Conservation (phyloP, 2,329 filamentous ascomycete genomes). For the Phyllosticta capitalensis region DNA sequence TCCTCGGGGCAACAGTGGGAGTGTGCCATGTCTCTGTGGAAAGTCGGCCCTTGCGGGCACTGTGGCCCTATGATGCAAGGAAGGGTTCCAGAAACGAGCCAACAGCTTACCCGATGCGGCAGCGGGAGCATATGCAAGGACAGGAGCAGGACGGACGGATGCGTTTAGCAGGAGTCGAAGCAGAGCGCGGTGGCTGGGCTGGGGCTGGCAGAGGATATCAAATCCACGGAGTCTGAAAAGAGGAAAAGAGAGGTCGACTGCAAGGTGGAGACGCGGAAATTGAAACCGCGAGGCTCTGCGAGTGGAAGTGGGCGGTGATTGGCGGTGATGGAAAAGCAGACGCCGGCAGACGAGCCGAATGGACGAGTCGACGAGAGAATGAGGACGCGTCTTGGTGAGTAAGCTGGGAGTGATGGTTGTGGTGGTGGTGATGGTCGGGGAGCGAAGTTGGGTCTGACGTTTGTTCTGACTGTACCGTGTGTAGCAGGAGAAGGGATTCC, state of each 20-base stretch:
- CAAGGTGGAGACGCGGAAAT: conserved; percentile 11
- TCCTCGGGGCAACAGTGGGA: neutral
- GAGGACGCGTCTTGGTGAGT: neutral
- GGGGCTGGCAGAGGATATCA: neutral
- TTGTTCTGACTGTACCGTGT: neutral
- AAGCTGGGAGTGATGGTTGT: neutral
- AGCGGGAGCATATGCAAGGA: conserved; percentile 8
- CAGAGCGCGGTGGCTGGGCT: neutral
- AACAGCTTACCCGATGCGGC: conserved; percentile 6
- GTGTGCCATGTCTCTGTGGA: neutral
- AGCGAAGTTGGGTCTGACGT: neutral
- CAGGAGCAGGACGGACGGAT: neutral
- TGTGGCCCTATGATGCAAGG: conserved; percentile 9
- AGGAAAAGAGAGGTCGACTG: conserved; percentile 4
- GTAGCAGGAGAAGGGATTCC: neutral
- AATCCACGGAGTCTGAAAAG: neutral
- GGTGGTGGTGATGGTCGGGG: neutral
- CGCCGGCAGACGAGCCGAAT: neutral
- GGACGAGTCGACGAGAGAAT: neutral
- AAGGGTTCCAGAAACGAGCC: conserved; percentile 10
- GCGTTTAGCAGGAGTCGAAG: conserved; percentile 1
- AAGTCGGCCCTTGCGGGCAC: conserved; percentile 7
- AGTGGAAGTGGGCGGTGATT: neutral
- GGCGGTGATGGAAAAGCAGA: too few relatives aligned
- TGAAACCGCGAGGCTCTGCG: conserved; percentile 9